Base-by-base conservation (phyloP, 192 early-diverging fungal species). In the Rhizophagus sp. region DNA sequence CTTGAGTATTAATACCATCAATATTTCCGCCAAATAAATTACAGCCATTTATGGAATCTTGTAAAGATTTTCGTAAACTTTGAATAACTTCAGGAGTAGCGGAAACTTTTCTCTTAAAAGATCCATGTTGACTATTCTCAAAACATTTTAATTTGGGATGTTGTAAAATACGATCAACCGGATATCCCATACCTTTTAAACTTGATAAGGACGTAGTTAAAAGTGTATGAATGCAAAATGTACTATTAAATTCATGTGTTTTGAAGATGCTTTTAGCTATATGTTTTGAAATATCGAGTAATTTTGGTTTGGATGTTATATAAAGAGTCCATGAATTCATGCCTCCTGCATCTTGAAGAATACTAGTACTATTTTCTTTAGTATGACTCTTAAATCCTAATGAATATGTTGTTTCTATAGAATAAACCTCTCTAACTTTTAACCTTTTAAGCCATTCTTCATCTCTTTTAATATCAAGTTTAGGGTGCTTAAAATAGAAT, bases 361-460 rank as follows among this genome's bases (percentile, higher is more conserved):
- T 78, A 85, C 93, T 85, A 1, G 92, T 91, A 0, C 91, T 92
- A 27, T 84, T 84, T 69, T 95, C 88, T 15, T 84, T 82, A 41
- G 39, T 78, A 88, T 79, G 0, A 67, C 83, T 15, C 79, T 71
- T 83, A 27, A 88, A 89, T 27, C 80, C 83, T 65, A 87, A 85
- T 25, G 78, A 71, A 50, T 73, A 73, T 24, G 25, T 73, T 36
- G 92, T 84, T 50, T 90, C 79, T 61, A 97, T 95, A 34, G 89
- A 86, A 0, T 87, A 78, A 0, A 92, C 90, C 77, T 95, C 92
- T 1, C 83, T 57, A 34, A 96, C 95, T 74, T 90, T 86, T 19
- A 97, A 77, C 24, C 87, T 88, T 15, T 89, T 88, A 49, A 93
- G 44, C 83, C 88, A 89, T 61, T 89, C 86, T 11, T 91, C 85